Conservation (phyloP, 2,329 filamentous ascomycete genomes). For the Elsinoe necatrix region DNA sequence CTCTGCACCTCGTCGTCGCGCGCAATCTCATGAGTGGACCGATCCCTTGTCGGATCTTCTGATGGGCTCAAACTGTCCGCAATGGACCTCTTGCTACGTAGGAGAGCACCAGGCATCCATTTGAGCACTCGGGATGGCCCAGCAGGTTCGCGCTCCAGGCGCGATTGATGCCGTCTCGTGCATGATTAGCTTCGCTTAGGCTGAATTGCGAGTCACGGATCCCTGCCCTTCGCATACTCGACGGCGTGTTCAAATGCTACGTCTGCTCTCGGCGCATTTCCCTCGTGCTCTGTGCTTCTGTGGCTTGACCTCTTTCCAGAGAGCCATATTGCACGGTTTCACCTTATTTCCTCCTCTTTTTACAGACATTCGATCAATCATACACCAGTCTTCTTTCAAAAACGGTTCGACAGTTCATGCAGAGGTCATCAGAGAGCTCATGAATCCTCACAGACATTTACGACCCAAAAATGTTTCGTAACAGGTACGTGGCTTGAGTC, state of each 20-base stretch:
- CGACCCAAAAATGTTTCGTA: constrained; percentile 38
- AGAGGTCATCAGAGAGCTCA: background rate
- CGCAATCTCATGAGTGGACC: background rate
- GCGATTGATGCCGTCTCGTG: constrained; percentile 12
- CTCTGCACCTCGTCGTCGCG: background rate
- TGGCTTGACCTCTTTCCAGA: constrained; percentile 15
- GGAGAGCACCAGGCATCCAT: background rate
- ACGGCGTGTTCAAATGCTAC: constrained; percentile 12
- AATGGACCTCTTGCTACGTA: background rate
- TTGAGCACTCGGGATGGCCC: background rate
- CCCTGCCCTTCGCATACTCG: constrained; percentile 12
- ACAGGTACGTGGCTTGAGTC: constrained; percentile 32
- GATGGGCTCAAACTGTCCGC: background rate
- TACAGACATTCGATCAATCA: constrained; percentile 15
- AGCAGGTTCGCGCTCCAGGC: constrained; percentile 10
- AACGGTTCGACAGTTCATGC: constrained; percentile 15
- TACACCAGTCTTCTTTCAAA: constrained; percentile 15
- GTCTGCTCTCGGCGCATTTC: constrained; percentile 11
- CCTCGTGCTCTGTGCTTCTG: constrained; percentile 13
- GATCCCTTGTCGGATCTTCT: background rate
- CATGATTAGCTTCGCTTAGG: constrained; percentile 15
- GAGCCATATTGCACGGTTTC: constrained; percentile 16
- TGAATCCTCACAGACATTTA: constrained; percentile 17
- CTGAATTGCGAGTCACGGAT: constrained; percentile 15
- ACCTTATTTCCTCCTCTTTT: constrained; percentile 14